Base-by-base conservation (phyloP, 352 stramenopile species). In the Paralagenidium karlingii region DNA sequence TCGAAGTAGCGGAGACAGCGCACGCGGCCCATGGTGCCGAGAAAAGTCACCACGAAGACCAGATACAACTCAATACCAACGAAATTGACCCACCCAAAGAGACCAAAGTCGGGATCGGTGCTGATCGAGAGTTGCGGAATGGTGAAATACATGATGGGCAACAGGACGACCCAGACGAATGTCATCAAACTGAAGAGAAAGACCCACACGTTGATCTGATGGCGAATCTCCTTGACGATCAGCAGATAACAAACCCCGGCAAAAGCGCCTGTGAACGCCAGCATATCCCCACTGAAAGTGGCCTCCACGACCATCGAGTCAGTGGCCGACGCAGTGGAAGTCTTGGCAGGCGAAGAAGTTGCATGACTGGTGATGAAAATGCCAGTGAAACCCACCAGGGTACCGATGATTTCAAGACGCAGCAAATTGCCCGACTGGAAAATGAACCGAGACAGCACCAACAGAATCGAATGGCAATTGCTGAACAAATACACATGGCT, bases 11-110 rank as follows among this genome's bases (percentile, higher is more conserved):
- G 62, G 34, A 81, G 45, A 5, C 58, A 40, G n/a, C 41, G 53
- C 42, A 81, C 54, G 40, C 77, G 75, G 15, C 63, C 63, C 58
- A 77, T 73, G n/a, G 67, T 73, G 15, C 63, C 67, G 16, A 43
- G 45, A 3, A 69, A 46, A 24, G 48, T 67, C 26, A 60, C 60
- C 0, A 76, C 49, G 3, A 76, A 16, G 13, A 80, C 66, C 24
- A 80, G 46, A 51, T 71, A 67, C 20, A 48, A 32, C 31, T 80
- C 63, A 29, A 68, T 60, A 26, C 48, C 42, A 13, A 75, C 31
- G 45, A 76, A 58, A 38, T 76, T 59, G 7, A 63, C 30, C 66
- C 66, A 80, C 5, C 63, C 66, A 20, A 71, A 34, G 13, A 66
- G 40, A 5, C 66, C 66, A 2, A 33, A n/a, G 3, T 24, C 40